Percentiles rank a stretch among this genome's conserved stretches.
Conservation (phyloP, 495 filamentous ascomycete genomes). For the Extremus antarcticus region DNA sequence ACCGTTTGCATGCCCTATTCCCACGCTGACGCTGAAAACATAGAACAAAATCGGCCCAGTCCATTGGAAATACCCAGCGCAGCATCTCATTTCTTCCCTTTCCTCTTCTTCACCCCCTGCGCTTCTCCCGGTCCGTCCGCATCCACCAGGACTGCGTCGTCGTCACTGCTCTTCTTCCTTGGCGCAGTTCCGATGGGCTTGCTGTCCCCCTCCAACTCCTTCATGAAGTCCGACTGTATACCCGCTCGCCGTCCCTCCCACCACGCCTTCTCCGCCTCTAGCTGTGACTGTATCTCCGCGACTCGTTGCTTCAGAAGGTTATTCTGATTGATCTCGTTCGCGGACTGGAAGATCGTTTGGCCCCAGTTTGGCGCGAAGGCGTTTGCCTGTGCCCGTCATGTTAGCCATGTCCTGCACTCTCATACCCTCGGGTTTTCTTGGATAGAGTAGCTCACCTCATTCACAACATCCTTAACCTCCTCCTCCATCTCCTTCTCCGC, state of each 20-base stretch:
- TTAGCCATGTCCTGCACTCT: not conserved
- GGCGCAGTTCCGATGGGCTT: slow-evolving; percentile 21
- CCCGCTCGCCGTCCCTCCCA: slow-evolving; percentile 74
- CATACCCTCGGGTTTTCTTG: not conserved
- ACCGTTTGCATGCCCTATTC: too few relatives aligned
- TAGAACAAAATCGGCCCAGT: too few relatives aligned
- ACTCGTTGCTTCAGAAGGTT: slow-evolving; percentile 48
- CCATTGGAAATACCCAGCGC: too few relatives aligned
- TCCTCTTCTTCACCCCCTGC: slow-evolving; percentile 56
- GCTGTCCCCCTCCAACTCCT: slow-evolving; percentile 52
- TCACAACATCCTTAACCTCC: slow-evolving; percentile 83
- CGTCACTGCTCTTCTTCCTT: slow-evolving; percentile 42
- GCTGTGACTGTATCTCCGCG: slow-evolving; percentile 54
- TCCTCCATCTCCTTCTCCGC: slow-evolving; percentile 98
- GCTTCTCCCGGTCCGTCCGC: slow-evolving; percentile 43
- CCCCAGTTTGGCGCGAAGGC: slow-evolving; percentile 80
- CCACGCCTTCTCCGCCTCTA: slow-evolving; percentile 67
- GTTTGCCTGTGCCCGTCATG: slow-evolving; percentile 52
- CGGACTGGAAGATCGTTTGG: slow-evolving; percentile 87
- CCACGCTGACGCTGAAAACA: too few relatives aligned
- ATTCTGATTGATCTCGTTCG: slow-evolving; percentile 72
- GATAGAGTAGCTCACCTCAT: slow-evolving; percentile 50
- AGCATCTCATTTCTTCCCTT: slow-evolving; percentile 65
- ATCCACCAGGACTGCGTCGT: slow-evolving; percentile 79
- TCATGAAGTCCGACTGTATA: slow-evolving; percentile 71